A percentile compares a stretch with the other conserved stretches of the same genome.
Conservation (phyloP, 225 moss, liverwort and hornwort species). For the Pseudisothecium myosuroides region DNA sequence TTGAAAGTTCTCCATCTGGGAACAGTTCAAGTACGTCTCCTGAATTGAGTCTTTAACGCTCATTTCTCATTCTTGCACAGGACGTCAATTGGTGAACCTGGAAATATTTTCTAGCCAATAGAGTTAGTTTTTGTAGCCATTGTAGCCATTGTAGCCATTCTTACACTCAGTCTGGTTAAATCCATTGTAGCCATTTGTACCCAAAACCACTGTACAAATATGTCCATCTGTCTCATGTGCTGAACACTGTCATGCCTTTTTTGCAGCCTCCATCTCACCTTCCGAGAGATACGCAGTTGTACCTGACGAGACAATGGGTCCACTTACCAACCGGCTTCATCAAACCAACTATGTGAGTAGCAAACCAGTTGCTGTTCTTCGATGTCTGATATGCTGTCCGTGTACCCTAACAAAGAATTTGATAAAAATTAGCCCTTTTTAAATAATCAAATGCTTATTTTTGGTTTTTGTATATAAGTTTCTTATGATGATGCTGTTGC, state of each 20-base stretch:
- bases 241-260: background rate
- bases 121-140: background rate
- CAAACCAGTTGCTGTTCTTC: background rate
- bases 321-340: slow-evolving; percentile 32
- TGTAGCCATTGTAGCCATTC: background rate
- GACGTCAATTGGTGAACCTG: background rate
- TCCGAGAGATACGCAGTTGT: slow-evolving; percentile 44
- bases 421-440: background rate
- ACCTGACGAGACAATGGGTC: slow-evolving; percentile 31
- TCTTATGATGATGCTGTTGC: background rate
- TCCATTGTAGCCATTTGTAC: background rate
- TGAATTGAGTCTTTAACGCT: background rate
- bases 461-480: background rate
- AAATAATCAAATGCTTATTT: background rate
- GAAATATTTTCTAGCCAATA: background rate
- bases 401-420: background rate
- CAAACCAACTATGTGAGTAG: slow-evolving; percentile 35
- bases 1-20: slow-evolving; percentile 30
- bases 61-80: background rate
- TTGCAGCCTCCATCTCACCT: slow-evolving; percentile 37
- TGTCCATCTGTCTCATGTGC: background rate
- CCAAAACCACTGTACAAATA: background rate
- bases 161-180: no score
- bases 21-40: slow-evolving; percentile 19
- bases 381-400: background rate